Evolutionary conservation across 345 rosid genomes (phyloP).

Genomic region (Dovyalis caffra): DNA sequence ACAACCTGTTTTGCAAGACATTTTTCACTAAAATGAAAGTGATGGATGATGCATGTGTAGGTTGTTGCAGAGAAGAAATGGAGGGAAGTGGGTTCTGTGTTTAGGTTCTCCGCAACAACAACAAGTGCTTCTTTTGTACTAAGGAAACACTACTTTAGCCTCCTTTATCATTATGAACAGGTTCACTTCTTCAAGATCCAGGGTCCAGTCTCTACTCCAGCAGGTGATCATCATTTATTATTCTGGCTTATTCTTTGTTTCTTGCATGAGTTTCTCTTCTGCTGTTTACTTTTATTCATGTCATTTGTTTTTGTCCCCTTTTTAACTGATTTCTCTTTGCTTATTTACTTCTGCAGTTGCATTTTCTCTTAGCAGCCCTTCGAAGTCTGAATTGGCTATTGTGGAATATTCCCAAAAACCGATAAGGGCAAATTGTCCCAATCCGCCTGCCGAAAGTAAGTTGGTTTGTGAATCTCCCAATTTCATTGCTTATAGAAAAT

Average conservation of each 20-base stretch:
- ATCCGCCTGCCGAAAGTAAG: slow-evolving; percentile 46
- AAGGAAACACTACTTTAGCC: slow-evolving; percentile 77
- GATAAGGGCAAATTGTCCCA: slow-evolving; percentile 27
- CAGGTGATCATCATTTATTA: slow-evolving; percentile 36
- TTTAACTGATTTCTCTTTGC: neutral
- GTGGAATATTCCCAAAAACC: slow-evolving; percentile 55
- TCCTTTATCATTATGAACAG: slow-evolving; percentile 88
- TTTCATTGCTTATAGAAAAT: neutral
- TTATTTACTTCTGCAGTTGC: slow-evolving; percentile 38
- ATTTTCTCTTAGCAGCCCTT: slow-evolving; percentile 37
- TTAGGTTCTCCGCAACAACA: slow-evolving; percentile 81
- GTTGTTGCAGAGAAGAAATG: slow-evolving; percentile 97
- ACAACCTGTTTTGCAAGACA: no score
- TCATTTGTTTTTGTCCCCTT: neutral
- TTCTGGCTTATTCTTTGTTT: neutral
- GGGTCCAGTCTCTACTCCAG: slow-evolving; percentile 57
- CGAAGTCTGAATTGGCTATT: slow-evolving; percentile 52
- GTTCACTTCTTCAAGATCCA: slow-evolving; percentile 69
- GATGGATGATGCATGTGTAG: slow-evolving; percentile 27
- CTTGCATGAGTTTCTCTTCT: neutral
- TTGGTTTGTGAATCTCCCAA: neutral
- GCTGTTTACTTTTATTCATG: neutral
- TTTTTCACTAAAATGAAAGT: no score
- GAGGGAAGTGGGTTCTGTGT: slow-evolving; percentile 96
- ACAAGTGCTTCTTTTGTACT: slow-evolving; percentile 95